Conservation (phyloP, 2,329 filamentous ascomycete genomes). For the Sporothrix mexicana region DNA sequence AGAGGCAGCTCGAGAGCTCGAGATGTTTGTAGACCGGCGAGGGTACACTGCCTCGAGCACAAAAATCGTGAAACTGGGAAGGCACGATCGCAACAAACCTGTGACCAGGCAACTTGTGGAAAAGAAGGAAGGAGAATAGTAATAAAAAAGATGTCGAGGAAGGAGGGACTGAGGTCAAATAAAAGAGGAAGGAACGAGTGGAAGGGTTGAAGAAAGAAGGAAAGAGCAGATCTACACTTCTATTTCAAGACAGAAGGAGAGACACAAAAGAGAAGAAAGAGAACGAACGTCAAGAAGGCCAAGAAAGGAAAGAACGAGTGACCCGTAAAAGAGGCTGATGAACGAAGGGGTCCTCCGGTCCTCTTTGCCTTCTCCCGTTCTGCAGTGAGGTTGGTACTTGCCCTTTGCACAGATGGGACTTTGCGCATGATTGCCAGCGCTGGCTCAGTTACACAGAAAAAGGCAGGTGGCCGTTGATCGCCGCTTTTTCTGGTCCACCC, state of each 20-base stretch:
- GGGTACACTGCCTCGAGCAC: background rate
- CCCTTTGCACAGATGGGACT: background rate
- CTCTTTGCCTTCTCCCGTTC: background rate
- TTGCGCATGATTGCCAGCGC: background rate
- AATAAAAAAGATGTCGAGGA: background rate
- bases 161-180: background rate
- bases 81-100: conserved; percentile 23
- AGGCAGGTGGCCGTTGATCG: conserved; percentile 30
- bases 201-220: background rate
- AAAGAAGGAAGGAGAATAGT: background rate
- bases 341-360: too few relatives aligned
- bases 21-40: background rate
- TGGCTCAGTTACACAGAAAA: conserved; percentile 3
- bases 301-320: background rate
- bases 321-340: background rate
- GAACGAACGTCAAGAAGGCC: background rate
- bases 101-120: conserved; percentile 1
- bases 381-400: conserved; percentile 14
- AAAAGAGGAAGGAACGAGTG: conserved; percentile 24
- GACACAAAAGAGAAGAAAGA: background rate
- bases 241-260: background rate
- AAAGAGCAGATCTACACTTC: background rate
- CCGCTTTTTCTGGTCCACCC: conserved; percentile 8
- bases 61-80: conserved; percentile 16
- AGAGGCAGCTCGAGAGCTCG: background rate